Evolutionary conservation across 1,139 yeast genomes (phyloP), one percentile per base, ranked within the genome.

Genomic region (Saccharomyces hybrid): DNA sequence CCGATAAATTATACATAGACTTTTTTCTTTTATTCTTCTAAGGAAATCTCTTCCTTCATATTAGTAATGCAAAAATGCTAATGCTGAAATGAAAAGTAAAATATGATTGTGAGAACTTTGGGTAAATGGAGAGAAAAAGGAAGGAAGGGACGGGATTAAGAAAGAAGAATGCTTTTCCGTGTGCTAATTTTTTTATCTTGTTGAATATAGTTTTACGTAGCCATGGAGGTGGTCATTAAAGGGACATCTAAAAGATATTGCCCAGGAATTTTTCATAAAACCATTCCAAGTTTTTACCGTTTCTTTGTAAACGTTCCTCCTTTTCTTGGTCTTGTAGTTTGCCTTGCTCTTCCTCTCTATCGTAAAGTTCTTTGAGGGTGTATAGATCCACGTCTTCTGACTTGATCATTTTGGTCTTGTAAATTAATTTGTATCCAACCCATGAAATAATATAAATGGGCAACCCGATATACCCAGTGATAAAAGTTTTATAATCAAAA

Each of bases 391-490:
- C 85, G 61, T 84, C 88, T 47, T 71, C 71, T 23, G 88, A 77
- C 50, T 66, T 71, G 57, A 82, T 75, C 53, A 76, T 64, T 64
- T 75, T 78, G 42, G 88, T 77, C 69, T 78, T 83, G 69, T 72
- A 70, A 59, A 73, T 62, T 48, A 83, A 9, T 71, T 84, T 85
- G 75, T 83, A 84, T 7, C 85, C 88, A 57, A 78, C 64, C 61
- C 73, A 77, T 61, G 80, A 73, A 51, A 80, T 68, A 46, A 83
- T 52, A 63, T 79, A 86, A 27, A 84, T 81, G 32, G 93, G 93
- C 55, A 86, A 76, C 51, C 88, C 88, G 65, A 86, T 84, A 73
- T 86, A 86, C 50, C 91, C 90, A 44, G 93, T 85, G 64, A 86
- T 83, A 65, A 86, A 85, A 34, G 75, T 73, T 72, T 77, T 82